Conservation (phyloP, 179 eudicot genomes). For the Actinidia arguta region DNA sequence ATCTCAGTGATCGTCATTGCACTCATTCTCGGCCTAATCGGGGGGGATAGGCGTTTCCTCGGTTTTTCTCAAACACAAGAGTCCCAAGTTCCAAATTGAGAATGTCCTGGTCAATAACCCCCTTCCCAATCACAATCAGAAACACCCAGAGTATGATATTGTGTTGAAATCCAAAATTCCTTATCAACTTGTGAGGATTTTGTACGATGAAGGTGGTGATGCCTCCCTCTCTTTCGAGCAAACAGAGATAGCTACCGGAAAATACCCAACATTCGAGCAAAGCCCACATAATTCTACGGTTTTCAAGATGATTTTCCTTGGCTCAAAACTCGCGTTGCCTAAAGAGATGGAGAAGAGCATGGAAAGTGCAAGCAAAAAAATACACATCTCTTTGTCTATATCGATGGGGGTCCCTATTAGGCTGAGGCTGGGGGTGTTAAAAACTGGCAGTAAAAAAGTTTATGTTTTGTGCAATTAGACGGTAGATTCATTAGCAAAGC, state of each 20-base stretch:
- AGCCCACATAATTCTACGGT: conserved; percentile 11
- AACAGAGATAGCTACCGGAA: background rate
- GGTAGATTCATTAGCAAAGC: conserved; percentile 15
- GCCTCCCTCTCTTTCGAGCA: background rate
- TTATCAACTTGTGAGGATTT: background rate
- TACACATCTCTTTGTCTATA: background rate
- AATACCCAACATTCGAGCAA: conserved; percentile 14
- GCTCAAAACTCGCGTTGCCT: conserved; percentile 5
- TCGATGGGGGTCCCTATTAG: conserved; percentile 2
- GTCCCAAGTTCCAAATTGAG: background rate
- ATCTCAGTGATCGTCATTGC: background rate
- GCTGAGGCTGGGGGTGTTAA: conserved; percentile 13
- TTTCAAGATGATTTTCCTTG: background rate
- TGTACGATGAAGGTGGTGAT: background rate
- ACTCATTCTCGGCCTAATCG: background rate
- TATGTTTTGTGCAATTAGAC: conserved; percentile 8
- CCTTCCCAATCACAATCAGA: background rate
- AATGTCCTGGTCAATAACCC: background rate
- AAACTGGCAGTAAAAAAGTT: background rate
- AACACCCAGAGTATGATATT: background rate
- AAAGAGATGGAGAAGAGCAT: conserved; percentile 13
- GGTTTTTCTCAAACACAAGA: background rate
- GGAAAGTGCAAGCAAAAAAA: background rate
- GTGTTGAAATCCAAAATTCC: background rate
- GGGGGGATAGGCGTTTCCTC: background rate